Percentiles rank a stretch among this genome's conserved stretches.
phyloP scores from a whole-genome alignment of 768 basidiomycete genomes.

The Hericium rajendrae region DNA sequence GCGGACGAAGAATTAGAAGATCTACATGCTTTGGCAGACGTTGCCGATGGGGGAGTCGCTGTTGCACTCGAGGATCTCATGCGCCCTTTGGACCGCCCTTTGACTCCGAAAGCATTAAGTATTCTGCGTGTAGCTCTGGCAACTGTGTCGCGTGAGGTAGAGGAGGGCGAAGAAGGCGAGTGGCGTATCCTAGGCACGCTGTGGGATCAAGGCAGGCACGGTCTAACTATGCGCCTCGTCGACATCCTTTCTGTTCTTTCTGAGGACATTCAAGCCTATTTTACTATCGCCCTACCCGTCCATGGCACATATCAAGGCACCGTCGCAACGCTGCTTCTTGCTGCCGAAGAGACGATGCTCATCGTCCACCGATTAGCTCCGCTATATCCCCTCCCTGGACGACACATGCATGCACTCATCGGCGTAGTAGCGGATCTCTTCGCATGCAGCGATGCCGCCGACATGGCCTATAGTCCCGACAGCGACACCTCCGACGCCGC shows the following conservation, averaged over 20 bases:
- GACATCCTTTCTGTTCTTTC: constrained; percentile 40
- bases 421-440: constrained; percentile 44
- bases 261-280: constrained; percentile 45
- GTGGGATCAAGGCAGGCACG: constrained; percentile 52
- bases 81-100: constrained; percentile 37
- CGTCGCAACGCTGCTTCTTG: constrained; percentile 45
- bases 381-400: constrained; percentile 40
- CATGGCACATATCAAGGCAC: constrained; percentile 20
- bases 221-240: constrained; percentile 46
- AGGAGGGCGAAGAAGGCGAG: constrained; percentile 41
- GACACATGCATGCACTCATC: constrained; percentile 36
- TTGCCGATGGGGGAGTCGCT: constrained; percentile 59
- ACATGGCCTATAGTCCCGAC: constrained; percentile 29
- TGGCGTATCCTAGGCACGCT: constrained; percentile 45
- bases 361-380: constrained; percentile 40
- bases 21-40: constrained; percentile 50
- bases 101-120: constrained; percentile 42
- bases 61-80: constrained; percentile 56
- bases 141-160: constrained; percentile 43
- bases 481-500: constrained; percentile 34
- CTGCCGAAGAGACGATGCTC: constrained; percentile 41
- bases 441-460: constrained; percentile 39
- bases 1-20: constrained; percentile 48
- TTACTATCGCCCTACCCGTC: constrained; percentile 28
- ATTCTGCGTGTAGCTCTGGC: constrained; percentile 57